Evolutionary conservation across 805 yeast species (phyloP).

Genomic region (Spathaspora arborariae): DNA sequence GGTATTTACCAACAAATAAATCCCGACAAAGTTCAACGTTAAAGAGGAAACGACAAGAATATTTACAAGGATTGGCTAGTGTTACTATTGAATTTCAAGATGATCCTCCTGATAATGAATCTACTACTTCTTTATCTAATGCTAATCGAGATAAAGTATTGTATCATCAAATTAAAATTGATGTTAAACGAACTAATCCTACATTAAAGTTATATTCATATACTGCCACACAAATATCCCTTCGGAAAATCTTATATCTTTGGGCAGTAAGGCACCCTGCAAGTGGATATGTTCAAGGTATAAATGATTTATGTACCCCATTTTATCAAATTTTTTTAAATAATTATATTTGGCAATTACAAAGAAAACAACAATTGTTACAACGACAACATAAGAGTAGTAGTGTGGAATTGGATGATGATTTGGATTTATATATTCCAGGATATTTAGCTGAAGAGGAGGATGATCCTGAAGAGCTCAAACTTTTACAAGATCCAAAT

Average conservation of each 20-base stretch:
- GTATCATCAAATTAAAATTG: constrained; percentile 95
- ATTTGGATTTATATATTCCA: constrained; percentile 28
- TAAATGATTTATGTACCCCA: constrained; percentile 90
- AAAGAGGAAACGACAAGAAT: constrained; percentile 80
- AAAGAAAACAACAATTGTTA: constrained; percentile 24
- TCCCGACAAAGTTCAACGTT: constrained; percentile 69
- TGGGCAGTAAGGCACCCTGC: constrained; percentile 99
- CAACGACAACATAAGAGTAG: constrained; percentile 20
- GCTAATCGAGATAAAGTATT: constrained; percentile 47
- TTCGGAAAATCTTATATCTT: constrained; percentile 77
- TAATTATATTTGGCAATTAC: constrained; percentile 52
- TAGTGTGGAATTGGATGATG: constrained; percentile 10
- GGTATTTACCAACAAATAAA: constrained; percentile 84
- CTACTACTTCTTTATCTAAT: constrained; percentile 7
- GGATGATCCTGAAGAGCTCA: constrained; percentile 18
- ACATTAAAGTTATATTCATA: constrained; percentile 67
- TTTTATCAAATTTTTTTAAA: constrained; percentile 82
- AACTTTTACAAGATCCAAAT: constrained; percentile 21
- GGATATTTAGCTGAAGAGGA: constrained; percentile 24
- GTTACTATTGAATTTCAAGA: constrained; percentile 46
- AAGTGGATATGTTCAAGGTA: constrained; percentile 96
- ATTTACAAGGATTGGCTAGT: constrained; percentile 65
- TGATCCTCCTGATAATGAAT: constrained; percentile 14
- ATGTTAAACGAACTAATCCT: constrained; percentile 92
- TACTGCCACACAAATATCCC: constrained; percentile 68